These are phyloP conservation scores for Aspergillus luchuensis DNA, from an alignment of 2,329 filamentous ascomycete genomes.

Conservation along the genomic window DNA sequence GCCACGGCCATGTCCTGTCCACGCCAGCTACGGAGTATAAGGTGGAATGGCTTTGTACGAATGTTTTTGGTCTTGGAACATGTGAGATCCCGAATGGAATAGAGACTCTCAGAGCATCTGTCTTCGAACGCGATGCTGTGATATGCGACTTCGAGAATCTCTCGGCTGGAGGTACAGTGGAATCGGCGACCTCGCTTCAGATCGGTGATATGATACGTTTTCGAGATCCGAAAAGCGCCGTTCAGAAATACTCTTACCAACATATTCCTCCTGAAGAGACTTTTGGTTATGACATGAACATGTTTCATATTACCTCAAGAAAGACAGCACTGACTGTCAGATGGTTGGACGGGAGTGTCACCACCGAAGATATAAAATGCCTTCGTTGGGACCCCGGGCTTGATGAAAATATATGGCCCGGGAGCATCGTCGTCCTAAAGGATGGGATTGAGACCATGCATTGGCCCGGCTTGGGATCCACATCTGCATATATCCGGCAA, in stretches of 20 bases:
- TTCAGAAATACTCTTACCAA: conserved; percentile 54
- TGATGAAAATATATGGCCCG: conserved; percentile 61
- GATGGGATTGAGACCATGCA: conserved; percentile 35
- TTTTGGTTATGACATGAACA: conserved; percentile 61
- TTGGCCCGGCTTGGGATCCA: not conserved
- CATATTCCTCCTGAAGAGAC: conserved; percentile 51
- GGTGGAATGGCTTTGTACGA: conserved; percentile 57
- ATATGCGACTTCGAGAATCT: conserved; percentile 29
- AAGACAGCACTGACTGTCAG: conserved; percentile 55
- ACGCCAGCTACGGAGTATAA: conserved; percentile 49
- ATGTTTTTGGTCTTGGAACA: conserved; percentile 30
- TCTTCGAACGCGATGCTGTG: conserved; percentile 19
- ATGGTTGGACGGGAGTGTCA: conserved; percentile 61
- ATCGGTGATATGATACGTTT: conserved; percentile 57
- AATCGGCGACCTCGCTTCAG: conserved; percentile 33
- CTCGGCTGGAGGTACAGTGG: conserved; percentile 10
- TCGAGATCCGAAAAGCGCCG: conserved; percentile 54
- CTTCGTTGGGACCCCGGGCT: conserved; percentile 35
- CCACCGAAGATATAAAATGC: conserved; percentile 47
- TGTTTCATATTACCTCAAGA: conserved; percentile 55
- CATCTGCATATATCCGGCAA: not conserved
- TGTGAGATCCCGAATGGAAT: conserved; percentile 12
- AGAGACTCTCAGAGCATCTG: conserved; percentile 25
- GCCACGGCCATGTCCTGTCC: conserved; percentile 56
- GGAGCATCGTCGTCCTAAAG: conserved; percentile 56